These are phyloP conservation scores for Solanum neorickii DNA, from an alignment of 257 asterid species.

Conservation along the genomic window DNA sequence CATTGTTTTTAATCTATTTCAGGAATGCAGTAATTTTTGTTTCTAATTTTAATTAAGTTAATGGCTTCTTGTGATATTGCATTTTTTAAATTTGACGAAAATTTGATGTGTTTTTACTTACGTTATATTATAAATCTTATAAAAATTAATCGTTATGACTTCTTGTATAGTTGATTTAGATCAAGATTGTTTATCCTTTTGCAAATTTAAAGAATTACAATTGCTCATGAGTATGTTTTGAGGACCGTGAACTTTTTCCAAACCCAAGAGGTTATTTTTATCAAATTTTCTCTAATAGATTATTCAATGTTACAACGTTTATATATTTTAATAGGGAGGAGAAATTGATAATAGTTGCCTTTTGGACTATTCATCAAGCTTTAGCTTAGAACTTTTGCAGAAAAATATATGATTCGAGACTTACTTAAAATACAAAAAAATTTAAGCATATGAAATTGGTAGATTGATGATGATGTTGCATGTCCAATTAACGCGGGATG, in stretches of 20 bases:
- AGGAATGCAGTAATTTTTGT: neutral
- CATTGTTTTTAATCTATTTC: neutral
- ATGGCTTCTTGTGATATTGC: neutral
- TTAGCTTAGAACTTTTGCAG: neutral
- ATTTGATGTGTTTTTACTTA: neutral
- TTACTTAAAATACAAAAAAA: neutral
- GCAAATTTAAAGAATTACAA: neutral
- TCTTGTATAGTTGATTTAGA: neutral
- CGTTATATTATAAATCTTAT: accelerated
- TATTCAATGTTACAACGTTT: neutral
- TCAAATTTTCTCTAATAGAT: neutral
- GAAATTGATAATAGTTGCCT: neutral
- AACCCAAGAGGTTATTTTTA: neutral
- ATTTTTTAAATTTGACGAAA: neutral
- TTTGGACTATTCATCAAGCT: neutral
- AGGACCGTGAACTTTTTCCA: neutral
- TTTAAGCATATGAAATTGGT: neutral
- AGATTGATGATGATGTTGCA: neutral
- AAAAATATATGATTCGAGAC: neutral
- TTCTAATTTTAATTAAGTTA: neutral
- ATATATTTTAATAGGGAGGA: neutral
- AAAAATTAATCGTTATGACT: neutral
- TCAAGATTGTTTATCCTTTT: neutral
- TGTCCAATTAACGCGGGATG: neutral
- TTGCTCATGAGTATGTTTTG: neutral